These are phyloP conservation scores for Nematocida ironsii DNA, from an alignment of 371 early-diverging fungal genomes.

Conservation along the genomic window DNA sequence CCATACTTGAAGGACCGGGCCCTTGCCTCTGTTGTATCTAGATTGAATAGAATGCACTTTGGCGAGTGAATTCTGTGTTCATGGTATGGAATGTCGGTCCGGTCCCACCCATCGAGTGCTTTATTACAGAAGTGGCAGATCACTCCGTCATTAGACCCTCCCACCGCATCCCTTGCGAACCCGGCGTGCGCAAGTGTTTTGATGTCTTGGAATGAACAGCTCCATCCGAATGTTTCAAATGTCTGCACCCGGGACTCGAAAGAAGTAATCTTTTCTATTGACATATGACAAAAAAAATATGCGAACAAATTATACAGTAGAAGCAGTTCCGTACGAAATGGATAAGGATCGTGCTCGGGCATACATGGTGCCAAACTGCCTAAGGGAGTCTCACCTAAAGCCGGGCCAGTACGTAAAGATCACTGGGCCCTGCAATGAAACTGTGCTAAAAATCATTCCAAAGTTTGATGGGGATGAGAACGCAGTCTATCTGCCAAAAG, in stretches of 20 bases:
- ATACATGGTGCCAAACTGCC: constrained; percentile 26
- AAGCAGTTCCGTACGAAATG: constrained; percentile 51
- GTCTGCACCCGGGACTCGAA: constrained; percentile 20
- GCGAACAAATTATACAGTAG: constrained; percentile 57
- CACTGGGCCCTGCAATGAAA: background rate
- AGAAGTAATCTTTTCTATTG: constrained; percentile 16
- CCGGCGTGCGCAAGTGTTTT: constrained; percentile 43
- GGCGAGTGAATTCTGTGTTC: constrained; percentile 62
- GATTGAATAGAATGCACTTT: constrained; percentile 56
- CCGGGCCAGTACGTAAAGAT: constrained; percentile 40
- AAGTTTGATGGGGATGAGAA: constrained; percentile 55
- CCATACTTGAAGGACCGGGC: background rate
- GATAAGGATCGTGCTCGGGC: constrained; percentile 48
- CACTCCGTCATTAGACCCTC: constrained; percentile 26
- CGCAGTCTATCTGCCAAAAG: constrained; percentile 41
- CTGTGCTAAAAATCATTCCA: constrained; percentile 45
- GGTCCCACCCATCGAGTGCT: constrained; percentile 62
- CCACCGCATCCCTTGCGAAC: constrained; percentile 8
- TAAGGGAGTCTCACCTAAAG: constrained; percentile 27
- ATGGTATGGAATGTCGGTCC: constrained; percentile 48
- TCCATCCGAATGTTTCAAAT: background rate
- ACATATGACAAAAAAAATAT: constrained; percentile 54
- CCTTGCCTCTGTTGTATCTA: constrained; percentile 9
- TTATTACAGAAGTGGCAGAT: constrained; percentile 63
- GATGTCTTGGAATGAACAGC: background rate